Conservation (phyloP, 371 early-diverging fungal genomes). For the Parasitella parasitica region DNA sequence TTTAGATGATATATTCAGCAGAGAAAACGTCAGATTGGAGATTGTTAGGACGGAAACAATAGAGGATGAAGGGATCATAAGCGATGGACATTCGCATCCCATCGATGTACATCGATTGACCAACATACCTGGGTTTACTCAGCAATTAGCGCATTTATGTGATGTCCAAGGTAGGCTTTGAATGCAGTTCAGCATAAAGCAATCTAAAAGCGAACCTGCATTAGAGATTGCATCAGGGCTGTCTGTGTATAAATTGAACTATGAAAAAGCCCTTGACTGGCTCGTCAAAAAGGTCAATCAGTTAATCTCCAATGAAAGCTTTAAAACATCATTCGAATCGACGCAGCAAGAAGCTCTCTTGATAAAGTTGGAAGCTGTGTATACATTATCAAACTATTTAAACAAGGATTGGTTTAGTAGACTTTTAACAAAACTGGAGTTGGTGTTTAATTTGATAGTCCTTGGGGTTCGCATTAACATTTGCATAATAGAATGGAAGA, state of each 20-base stretch:
- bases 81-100: not conserved
- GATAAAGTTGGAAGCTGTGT: constrained; percentile 19
- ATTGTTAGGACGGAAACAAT: not conserved
- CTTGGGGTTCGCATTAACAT: too few species aligned
- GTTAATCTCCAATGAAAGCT: not conserved
- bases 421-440: constrained; percentile 16
- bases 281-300: constrained; percentile 21
- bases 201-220: not conserved
- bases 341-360: not conserved
- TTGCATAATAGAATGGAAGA: constrained; percentile 3
- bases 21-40: constrained; percentile 13
- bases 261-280: constrained; percentile 15
- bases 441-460: not conserved
- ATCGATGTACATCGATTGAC: constrained; percentile 26
- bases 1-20: constrained; percentile 26
- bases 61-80: not conserved
- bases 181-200: not conserved
- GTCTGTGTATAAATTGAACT: constrained; percentile 22
- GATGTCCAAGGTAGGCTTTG: constrained; percentile 22
- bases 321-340: not conserved
- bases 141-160: constrained; percentile 24
- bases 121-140: constrained; percentile 6
- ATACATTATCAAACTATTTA: constrained; percentile 25
- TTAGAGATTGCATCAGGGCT: constrained; percentile 18
- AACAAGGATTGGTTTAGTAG: constrained; percentile 19